Evolutionary conservation across 441 rosid genomes (phyloP).

Genomic region (Euphorbia corollata): DNA sequence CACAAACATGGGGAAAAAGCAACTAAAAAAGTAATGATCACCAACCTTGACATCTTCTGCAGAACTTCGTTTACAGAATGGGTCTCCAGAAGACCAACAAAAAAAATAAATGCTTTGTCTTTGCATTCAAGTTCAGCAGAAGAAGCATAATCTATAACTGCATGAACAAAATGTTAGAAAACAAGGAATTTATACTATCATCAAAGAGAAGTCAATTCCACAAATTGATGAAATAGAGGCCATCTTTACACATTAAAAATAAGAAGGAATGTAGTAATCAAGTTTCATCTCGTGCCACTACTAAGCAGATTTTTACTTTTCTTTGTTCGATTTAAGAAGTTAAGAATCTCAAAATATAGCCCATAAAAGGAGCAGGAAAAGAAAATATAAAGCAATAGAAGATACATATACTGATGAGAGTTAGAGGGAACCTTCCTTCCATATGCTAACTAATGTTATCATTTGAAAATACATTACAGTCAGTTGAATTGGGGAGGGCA

Average conservation of each 20-base stretch:
- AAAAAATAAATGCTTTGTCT: background rate
- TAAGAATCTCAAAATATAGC: background rate
- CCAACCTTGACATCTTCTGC: conserved; percentile 59
- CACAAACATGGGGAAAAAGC: background rate
- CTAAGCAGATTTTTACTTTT: too few relatives aligned
- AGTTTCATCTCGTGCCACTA: background rate
- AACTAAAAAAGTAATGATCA: conserved; percentile 11
- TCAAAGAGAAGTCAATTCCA: background rate
- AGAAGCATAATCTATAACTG: background rate
- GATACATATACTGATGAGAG: conserved; percentile 16
- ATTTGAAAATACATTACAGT: conserved; percentile 4
- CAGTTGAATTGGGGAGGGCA: too few relatives aligned
- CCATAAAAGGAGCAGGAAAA: background rate
- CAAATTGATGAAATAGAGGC: background rate
- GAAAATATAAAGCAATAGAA: background rate
- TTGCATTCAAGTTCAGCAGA: background rate
- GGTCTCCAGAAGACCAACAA: conserved; percentile 13
- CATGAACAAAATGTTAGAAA: background rate
- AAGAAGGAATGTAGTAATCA: conserved; percentile 7
- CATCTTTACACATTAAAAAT: background rate
- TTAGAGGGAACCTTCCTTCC: conserved; percentile 23
- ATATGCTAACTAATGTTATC: conserved; percentile 23
- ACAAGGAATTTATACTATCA: background rate
- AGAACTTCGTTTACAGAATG: conserved; percentile 50
- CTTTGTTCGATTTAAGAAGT: too few relatives aligned